Base-by-base conservation (phyloP, 2,329 filamentous ascomycete genomes). In the Podosphaera aphanis region DNA sequence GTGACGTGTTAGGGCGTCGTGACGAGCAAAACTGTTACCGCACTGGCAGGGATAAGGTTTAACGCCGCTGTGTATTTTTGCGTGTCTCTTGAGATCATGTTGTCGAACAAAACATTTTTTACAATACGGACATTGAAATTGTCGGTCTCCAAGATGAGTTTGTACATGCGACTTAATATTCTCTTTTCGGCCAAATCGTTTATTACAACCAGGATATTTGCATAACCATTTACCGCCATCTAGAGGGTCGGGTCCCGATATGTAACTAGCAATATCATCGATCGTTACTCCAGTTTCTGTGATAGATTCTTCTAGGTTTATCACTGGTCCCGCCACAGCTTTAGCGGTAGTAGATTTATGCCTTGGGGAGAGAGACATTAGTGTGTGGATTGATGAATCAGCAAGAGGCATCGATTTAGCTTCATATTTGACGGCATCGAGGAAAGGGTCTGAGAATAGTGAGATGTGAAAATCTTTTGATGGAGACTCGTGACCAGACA, bases 101-200 rank as follows among this genome's bases (percentile, higher is more conserved):
- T 93, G 86, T 33, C 90, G 79, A 37, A 95, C 90, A 60, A 98
- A 98, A 64, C 85, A 88, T 65, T 95, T 95, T 45, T 80, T 71
- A 66, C 90, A 98, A 46, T 82, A 79, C 40, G 88, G 85, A 63
- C 90, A 98, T 61, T 83, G 79, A 64, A 84, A 98, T 60, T 94
- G 90, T 42, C 90, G 74, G 61, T 98, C 90, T 56, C 92, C 90
- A 51, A 98, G 77, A 63, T 98, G 90, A 2, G 90, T 98, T 63
- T 98, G 90, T 13, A 98, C 83, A 61, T 98, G 90, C 0, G 86
- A 93, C 61, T 93, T 93, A 67, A 95, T 94, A 64, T 98, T 95
- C 62, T 98, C 90, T 61, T 94, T 93, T 54, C 90, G 76, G n/a
- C 86, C 88, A 59, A 98, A 95, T 45, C 77, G 74, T 62, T 93